phyloP scores from a whole-genome alignment of 176 grass and related monocot species.

The Eragrostis curvula region DNA sequence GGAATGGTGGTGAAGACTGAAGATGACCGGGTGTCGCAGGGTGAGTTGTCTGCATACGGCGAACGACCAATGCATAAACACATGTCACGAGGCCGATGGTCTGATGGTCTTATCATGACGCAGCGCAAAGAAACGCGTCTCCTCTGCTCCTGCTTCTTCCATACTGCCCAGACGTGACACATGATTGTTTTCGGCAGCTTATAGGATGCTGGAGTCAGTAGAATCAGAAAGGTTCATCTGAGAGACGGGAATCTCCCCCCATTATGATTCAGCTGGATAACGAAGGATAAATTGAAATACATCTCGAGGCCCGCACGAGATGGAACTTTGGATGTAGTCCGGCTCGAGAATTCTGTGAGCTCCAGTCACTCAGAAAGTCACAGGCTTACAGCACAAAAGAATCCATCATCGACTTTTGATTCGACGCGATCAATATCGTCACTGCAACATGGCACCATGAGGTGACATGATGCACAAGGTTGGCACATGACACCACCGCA shows the following conservation, averaged over 20 bases:
- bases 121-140: background rate
- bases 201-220: background rate
- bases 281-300: background rate
- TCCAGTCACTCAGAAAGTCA: background rate
- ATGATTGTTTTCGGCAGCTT: background rate
- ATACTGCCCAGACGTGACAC: background rate
- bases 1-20: background rate
- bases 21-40: background rate
- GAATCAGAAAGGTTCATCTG: background rate
- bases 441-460: background rate
- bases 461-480: background rate
- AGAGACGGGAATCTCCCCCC: background rate
- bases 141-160: background rate
- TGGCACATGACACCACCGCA: background rate
- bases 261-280: background rate
- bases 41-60: slow-evolving; percentile 19
- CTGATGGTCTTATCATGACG: background rate
- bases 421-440: too few relatives aligned
- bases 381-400: background rate
- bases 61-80: background rate
- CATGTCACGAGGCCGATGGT: background rate
- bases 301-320: background rate
- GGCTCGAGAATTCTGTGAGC: slow-evolving; percentile 1
- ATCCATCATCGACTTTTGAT: background rate
- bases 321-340: background rate